phyloP scores from a whole-genome alignment of 352 stramenopile genomes.

The Blastocystis sp. region DNA sequence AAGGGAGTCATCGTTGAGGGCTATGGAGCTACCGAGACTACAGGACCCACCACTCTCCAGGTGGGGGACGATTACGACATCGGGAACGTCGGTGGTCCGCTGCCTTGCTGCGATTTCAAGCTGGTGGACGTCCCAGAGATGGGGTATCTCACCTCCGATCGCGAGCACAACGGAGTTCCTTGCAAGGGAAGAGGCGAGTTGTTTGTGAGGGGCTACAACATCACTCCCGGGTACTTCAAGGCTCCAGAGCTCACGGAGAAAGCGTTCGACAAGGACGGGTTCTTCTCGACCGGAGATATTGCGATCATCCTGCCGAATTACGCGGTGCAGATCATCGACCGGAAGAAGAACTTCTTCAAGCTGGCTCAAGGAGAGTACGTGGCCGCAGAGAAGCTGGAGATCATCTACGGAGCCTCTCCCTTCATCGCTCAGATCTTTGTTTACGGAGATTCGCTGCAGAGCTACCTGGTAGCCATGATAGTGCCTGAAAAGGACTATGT shows the following conservation, averaged over 20 bases:
- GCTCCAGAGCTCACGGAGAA: conserved; percentile 72
- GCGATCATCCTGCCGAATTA: conserved; percentile 75
- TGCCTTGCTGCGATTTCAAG: conserved; percentile 79
- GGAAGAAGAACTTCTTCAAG: conserved; percentile 90
- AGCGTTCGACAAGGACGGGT: conserved; percentile 72
- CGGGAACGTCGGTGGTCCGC: conserved; percentile 83
- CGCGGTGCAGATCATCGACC: conserved; percentile 77
- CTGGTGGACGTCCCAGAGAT: conserved; percentile 92
- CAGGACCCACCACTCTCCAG: conserved; percentile 74
- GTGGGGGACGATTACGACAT: conserved; percentile 72
- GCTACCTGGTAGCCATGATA: conserved; percentile 83
- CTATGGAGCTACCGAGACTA: conserved; percentile 89
- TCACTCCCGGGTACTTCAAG: conserved; percentile 76
- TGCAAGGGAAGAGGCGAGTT: conserved; percentile 61
- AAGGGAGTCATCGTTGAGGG: conserved; percentile 82
- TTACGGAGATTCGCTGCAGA: conserved; percentile 89
- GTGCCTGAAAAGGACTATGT: conserved; percentile 84
- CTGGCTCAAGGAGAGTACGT: conserved; percentile 90
- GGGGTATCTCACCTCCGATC: conserved; percentile 82
- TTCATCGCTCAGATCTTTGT: conserved; percentile 85
- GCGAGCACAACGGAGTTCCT: conserved; percentile 71
- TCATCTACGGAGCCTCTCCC: conserved; percentile 82
- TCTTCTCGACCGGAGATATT: conserved; percentile 76
- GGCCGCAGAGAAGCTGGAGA: conserved; percentile 90
- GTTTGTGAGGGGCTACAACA: conserved; percentile 66